Conservation (phyloP, 441 rosid genomes). For the Isatis lusitanica region DNA sequence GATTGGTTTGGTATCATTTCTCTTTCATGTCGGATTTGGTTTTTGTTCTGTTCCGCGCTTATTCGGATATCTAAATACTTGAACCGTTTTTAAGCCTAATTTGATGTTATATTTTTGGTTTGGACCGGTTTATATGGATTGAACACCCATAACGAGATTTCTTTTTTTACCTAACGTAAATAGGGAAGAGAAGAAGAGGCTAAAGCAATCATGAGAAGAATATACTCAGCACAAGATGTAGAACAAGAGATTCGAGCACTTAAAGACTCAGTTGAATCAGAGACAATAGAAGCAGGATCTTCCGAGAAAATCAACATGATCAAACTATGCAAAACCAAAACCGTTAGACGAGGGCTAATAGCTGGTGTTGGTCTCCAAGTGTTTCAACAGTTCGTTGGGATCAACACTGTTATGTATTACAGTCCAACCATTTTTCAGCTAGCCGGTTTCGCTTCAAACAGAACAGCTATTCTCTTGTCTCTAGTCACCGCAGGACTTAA, state of each 20-base stretch:
- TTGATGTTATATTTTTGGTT: not conserved
- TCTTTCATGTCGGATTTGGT: not conserved
- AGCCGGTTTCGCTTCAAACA: constrained; percentile 75
- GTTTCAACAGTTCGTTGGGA: constrained; percentile 83
- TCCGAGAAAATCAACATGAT: constrained; percentile 53
- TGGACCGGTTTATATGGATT: not conserved
- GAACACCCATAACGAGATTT: not conserved
- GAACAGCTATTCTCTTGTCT: constrained; percentile 70
- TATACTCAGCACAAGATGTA: constrained; percentile 52
- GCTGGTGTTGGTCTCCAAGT: constrained; percentile 86
- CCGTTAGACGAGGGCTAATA: constrained; percentile 69
- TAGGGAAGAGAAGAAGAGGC: constrained; percentile 79
- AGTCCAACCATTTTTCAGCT: constrained; percentile 76
- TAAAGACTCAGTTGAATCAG: constrained; percentile 58
- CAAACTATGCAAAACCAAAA: constrained; percentile 50
- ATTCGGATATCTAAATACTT: not conserved
- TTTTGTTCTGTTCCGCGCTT: too few species aligned
- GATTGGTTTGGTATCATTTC: not conserved
- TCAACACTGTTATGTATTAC: constrained; percentile 86
- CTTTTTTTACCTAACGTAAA: not conserved
- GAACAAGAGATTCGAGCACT: constrained; percentile 60
- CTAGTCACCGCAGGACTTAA: constrained; percentile 70
- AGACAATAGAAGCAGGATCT: constrained; percentile 52
- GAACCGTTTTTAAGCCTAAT: not conserved
- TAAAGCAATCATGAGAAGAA: constrained; percentile 51